These are phyloP conservation scores for Myrmaecium sp. DNA, from an alignment of 2,329 filamentous ascomycete species.

Conservation along the genomic window DNA sequence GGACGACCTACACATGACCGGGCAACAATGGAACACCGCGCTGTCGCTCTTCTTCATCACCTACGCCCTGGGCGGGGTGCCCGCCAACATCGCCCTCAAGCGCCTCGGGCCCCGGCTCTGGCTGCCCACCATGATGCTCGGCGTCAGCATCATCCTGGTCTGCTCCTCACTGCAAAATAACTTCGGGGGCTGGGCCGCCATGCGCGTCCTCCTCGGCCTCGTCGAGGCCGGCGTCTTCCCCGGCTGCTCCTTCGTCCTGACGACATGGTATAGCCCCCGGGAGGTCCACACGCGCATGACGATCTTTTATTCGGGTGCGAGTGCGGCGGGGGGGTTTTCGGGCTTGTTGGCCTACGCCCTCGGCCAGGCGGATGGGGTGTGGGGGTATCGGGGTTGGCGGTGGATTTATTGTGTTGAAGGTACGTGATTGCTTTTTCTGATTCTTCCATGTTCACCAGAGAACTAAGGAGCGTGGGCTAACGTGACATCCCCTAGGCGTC, in stretches of 20 bases:
- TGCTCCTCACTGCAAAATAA: slow-evolving; percentile 30
- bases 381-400: slow-evolving; percentile 18
- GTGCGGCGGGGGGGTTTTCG: slow-evolving; percentile 38
- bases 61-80: slow-evolving; percentile 25
- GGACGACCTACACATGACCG: slow-evolving; percentile 14
- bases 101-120: slow-evolving; percentile 30
- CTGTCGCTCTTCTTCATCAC: slow-evolving; percentile 44
- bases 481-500: too few relatives aligned
- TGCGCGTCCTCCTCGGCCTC: slow-evolving; percentile 23
- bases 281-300: slow-evolving; percentile 39
- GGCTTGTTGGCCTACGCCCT: slow-evolving; percentile 37
- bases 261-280: slow-evolving; percentile 41
- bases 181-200: slow-evolving; percentile 29
- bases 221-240: slow-evolving; percentile 17
- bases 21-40: slow-evolving; percentile 45
- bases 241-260: slow-evolving; percentile 31
- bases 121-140: slow-evolving; percentile 23
- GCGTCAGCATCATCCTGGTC: slow-evolving; percentile 25
- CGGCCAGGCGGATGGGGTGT: slow-evolving; percentile 38
- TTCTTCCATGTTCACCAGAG: slow-evolving; percentile 6
- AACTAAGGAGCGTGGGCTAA: too few relatives aligned
- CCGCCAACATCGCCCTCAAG: slow-evolving; percentile 42
- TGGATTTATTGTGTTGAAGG: slow-evolving; percentile 8
- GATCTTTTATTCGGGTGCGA: slow-evolving; percentile 38
- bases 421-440: neutral